Base-by-base conservation (phyloP, 352 stramenopile genomes). In the Pythium vanterpoolii region DNA sequence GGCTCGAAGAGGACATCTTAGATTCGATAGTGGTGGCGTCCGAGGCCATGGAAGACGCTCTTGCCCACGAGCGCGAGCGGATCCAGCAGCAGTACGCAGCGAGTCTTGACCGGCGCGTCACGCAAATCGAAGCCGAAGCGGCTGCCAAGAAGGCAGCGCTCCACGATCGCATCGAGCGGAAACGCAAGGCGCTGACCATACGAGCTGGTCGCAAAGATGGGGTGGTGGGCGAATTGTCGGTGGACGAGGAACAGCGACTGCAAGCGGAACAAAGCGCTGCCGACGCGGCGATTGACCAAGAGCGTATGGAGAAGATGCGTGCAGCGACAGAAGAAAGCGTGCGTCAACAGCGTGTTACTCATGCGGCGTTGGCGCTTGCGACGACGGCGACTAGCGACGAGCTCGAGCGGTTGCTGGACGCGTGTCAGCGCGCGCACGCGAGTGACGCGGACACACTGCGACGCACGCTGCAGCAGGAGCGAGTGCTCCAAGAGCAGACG, bases 1-100 rank as follows among this genome's bases (percentile, higher is more conserved):
- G n/a, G n/a, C 10, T 18, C 34, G 34, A 42, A 59, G 67, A 72
- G 45, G 45, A 71, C 27, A 69, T 76, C 30, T 45, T 34, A 3
- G 53, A 60, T 2, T n/a, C 55, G 2, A 44, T 36, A 23, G 24
- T n/a, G 23, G 34, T 62, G 6, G 44, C 43, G 6, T 26, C 31
- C 11, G 39, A 23, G 19, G 48, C 30, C 14, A 53, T 64, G 57
- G 57, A 59, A 3, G 31, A 5, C 24, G 57, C 48, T 13, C 48
- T 54, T 0, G 57, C 58, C 5, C 28, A 53, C 21, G 48, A 57
- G 33, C 28, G 58, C 2, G 48, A 45, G 14, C 57, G 57, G 8
- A 64, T 64, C 40, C 43, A 64, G 48, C 27, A 26, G 5, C 27
- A 64, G 40, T 64, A 59, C 24, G 57, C 57, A 1, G 47, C 58